Base-by-base conservation (phyloP, 23 red algal genomes). In the Cyanidium caldarium region DNA sequence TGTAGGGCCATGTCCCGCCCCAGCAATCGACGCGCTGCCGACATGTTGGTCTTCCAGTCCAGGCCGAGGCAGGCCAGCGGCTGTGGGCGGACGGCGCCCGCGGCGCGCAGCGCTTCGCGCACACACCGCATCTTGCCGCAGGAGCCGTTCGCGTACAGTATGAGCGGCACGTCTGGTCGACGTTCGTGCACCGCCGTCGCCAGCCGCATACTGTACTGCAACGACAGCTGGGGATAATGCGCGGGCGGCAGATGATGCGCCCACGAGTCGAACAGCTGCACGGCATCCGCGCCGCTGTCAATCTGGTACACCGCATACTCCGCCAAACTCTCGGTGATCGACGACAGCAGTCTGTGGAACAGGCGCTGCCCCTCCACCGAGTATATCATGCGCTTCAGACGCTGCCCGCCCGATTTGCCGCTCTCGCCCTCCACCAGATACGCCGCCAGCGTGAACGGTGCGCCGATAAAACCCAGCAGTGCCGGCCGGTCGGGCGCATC, bases 221-320 rank as follows among this genome's bases (percentile, higher is more conserved):
- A 46, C 34, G 87, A 79, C 28, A 70, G 81, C 35, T 57, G 37
- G 20, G 3, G 38, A 66, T 94, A 94, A 38, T 94, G 75, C 7
- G 75, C 87, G 1, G 87, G 87, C 1, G 40, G 67, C 7, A 94
- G 77, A 41, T 85, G 81, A 46, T 94, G 87, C 28, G 87, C 87
- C 87, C 87, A 94, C 2, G 74, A 80, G 57, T 94, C 87, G 44
- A 94, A 94, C n/a, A 94, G 61, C 72, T 94, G 87, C 25, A 94
- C 45, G 19, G 68, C 87, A 36, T 94, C 75, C 2, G 87, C 87
- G 16, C 87, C 87, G 5, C 34, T 42, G 10, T 76, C 46, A 23
- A 81, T 46, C 76, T 94, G 87, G 61, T 77, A 85, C 5, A 58
- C 44, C 30, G 82, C 82, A 74, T 85, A 94, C 3, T 82, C 77